phyloP scores from a whole-genome alignment of 2,329 filamentous ascomycete genomes.

The Fusarium lyarnte region DNA sequence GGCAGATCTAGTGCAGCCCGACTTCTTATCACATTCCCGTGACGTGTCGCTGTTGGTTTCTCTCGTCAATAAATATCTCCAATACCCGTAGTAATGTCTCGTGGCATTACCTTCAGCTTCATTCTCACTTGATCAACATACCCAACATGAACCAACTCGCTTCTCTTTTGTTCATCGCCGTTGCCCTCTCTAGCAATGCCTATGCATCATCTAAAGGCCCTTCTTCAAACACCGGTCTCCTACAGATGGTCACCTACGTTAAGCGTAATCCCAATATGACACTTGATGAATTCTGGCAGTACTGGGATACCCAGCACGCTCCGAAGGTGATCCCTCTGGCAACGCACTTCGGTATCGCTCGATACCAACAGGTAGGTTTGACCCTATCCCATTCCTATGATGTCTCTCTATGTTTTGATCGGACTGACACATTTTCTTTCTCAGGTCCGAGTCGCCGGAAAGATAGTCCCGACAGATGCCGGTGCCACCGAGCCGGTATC shows the following conservation, averaged over 20 bases:
- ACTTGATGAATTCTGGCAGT: conserved; percentile 43
- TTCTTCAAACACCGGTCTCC: conserved; percentile 49
- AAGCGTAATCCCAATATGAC: conserved; percentile 42
- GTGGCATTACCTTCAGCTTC: too few species aligned
- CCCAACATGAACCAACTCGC: neutral
- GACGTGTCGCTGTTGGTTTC: accelerated
- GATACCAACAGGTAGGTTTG: conserved; percentile 39
- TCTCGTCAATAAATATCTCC: neutral
- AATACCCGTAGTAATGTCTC: too few species aligned
- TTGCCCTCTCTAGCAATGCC: neutral
- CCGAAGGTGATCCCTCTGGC: conserved; percentile 44
- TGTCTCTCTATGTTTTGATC: too few species aligned
- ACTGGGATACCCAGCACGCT: conserved; percentile 45
- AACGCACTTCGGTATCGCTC: conserved; percentile 40
- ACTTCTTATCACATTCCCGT: neutral
- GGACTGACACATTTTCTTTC: neutral
- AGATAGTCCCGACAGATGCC: conserved; percentile 37
- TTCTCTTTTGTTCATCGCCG: neutral
- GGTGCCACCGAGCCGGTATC: conserved; percentile 31
- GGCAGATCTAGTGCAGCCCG: neutral
- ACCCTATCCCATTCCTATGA: accelerated
- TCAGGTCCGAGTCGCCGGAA: conserved; percentile 42
- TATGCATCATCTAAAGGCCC: neutral
- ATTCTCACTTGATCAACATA: too few species aligned
- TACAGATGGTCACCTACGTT: conserved; percentile 45